Evolutionary conservation across 2,329 filamentous ascomycete genomes (phyloP).

Genomic region (Neonectria hederae): DNA sequence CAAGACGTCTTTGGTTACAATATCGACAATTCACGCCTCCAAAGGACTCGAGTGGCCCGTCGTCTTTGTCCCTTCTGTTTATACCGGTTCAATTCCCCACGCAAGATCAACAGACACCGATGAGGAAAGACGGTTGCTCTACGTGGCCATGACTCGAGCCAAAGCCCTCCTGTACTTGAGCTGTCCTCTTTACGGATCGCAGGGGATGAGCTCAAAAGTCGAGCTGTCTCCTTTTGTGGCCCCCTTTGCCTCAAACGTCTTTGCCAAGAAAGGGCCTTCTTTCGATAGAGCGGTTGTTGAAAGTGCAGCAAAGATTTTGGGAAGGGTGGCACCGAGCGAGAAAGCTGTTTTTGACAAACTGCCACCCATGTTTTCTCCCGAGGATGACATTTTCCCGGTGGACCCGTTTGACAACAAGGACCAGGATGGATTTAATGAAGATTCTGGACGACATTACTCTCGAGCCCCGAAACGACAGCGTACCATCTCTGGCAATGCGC

Average conservation of each 20-base stretch:
- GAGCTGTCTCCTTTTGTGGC: constrained; percentile 79
- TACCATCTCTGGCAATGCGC: constrained; percentile 27
- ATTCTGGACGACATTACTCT: constrained; percentile 30
- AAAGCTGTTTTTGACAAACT: constrained; percentile 63
- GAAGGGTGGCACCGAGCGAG: constrained; percentile 67
- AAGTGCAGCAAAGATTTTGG: constrained; percentile 76
- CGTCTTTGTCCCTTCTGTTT: constrained; percentile 90
- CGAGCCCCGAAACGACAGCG: constrained; percentile 45
- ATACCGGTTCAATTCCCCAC: constrained; percentile 91
- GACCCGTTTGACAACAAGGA: constrained; percentile 62
- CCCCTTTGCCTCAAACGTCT: constrained; percentile 49
- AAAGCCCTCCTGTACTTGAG: constrained; percentile 88
- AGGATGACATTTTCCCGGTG: constrained; percentile 75
- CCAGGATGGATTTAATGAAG: constrained; percentile 32
- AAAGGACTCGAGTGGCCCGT: constrained; percentile 98
- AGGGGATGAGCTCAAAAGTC: constrained; percentile 65
- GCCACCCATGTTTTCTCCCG: constrained; percentile 62
- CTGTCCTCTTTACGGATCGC: constrained; percentile 74
- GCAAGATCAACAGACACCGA: constrained; percentile 84
- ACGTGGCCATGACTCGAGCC: constrained; percentile 96
- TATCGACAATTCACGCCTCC: constrained; percentile 95
- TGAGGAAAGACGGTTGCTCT: constrained; percentile 88
- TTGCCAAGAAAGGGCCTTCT: constrained; percentile 73
- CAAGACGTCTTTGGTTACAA: constrained; percentile 75
- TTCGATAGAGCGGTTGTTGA: constrained; percentile 70